Conservation (phyloP, 1,284 basidiomycete species). For the Irpex sp. region DNA sequence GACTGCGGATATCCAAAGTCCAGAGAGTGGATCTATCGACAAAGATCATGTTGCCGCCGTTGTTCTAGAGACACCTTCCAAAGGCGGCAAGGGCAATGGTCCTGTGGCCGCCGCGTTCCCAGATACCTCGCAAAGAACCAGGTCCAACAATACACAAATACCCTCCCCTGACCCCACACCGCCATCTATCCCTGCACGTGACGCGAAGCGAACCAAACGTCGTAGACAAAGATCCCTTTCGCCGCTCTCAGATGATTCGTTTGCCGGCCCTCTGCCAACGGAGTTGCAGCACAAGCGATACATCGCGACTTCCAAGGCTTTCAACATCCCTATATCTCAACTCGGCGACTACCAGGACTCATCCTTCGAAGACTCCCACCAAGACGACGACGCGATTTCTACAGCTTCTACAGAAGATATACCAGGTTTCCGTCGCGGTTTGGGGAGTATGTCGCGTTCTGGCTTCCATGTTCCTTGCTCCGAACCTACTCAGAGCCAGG, state of each 20-base stretch:
- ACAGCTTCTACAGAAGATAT: not conserved
- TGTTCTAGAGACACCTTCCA: not conserved
- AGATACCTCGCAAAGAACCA: not conserved
- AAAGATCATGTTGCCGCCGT: not conserved
- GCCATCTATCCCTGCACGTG: not conserved
- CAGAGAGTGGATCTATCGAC: not conserved
- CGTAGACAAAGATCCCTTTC: constrained; percentile 34
- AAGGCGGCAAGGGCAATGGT: not conserved
- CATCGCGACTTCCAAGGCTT: constrained; percentile 47
- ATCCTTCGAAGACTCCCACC: constrained; percentile 2
- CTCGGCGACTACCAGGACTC: constrained; percentile 30
- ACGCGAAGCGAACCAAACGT: constrained; percentile 3
- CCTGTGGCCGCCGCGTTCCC: not conserved
- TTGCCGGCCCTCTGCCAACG: constrained; percentile 42
- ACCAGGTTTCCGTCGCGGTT: not conserved
- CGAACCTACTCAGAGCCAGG: constrained; percentile 20
- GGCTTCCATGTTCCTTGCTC: constrained; percentile 9
- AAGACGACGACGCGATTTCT: constrained; percentile 10
- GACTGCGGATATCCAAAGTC: not conserved
- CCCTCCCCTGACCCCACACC: constrained; percentile 1
- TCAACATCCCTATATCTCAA: constrained; percentile 56
- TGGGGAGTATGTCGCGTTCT: not conserved
- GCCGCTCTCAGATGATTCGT: constrained; percentile 53
- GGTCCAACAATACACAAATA: not conserved
- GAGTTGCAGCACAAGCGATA: constrained; percentile 44